Base-by-base conservation (phyloP, 1,284 basidiomycete genomes). In the Mycena sp. region DNA sequence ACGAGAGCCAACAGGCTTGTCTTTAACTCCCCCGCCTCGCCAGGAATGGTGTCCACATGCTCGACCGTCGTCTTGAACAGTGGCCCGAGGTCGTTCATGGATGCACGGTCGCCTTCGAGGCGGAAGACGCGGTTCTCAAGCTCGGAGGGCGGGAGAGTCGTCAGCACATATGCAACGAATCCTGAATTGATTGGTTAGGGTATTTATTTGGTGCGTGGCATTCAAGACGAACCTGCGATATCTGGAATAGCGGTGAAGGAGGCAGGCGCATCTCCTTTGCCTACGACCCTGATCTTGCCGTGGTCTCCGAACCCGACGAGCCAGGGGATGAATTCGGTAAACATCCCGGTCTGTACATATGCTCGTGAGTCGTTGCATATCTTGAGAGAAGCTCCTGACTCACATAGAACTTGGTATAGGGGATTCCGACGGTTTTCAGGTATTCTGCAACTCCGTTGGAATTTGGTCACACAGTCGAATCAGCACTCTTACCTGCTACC, bases 111-210 rank as follows among this genome's bases (percentile, higher is more conserved):
- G 16, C 61, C 55, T 23, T 63, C 26, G 2, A 63, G 32, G 1
- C 61, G 40, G 32, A 63, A 28, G 25, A 32, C 28, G 10, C 50
- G 48, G 29, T 65, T 45, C 30, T 65, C 55, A 10, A 65, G 54
- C 26, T 57, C 44, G n/a, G 60, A 52, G 28, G 60, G 45, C 9
- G 64, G 59, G 6, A 60, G 49, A 9, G 40, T 46, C n/a, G 75
- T 76, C 21, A 77, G 58, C 26, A 74, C 58, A 56, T 77, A 69
- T 3, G 70, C 73, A 37, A 74, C 56, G 56, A 75, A 79, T 14
- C 71, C 72, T 68, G 56, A n/a, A n/a, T 19, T n/a, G 12, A 6
- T 29, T 48, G 16, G 14, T 41, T 30, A 37, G 25, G 26, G 26
- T 23, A 23, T 17, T 46, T 17, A 14, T 3, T 14, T 17, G 17